Evolutionary conservation across 1,139 yeast genomes (phyloP), one percentile per base, ranked within the genome.

Genomic region (Magnusiomyces suaveolens): DNA sequence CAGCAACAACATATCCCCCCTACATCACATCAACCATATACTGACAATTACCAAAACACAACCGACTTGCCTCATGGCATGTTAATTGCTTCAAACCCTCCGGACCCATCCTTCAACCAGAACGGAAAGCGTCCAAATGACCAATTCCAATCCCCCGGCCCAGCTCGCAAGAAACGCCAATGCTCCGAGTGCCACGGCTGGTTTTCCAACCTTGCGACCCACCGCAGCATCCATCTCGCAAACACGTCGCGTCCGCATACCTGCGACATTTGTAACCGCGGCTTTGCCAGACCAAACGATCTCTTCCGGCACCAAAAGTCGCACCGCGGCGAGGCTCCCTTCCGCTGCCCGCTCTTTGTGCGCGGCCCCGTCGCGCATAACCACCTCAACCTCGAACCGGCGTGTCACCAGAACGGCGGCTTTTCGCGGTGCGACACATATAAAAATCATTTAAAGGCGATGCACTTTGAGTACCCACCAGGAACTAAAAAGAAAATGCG

Each of bases 341-440:
- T 66, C 62, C 56, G 63, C 41, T 69, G 73, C 56, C 73, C 73
- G 10, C 62, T 64, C 52, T 64, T 60, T 43, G 36, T 51, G 21
- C 26, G 51, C 29, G 56, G 43, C 43, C 33, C 43, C 48, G 41
- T 25, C 52, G 32, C 16, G 52, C 44, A 48, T 46, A 6, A 6
- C 44, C 50, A 33, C 38, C 41, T 38, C 57, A 44, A 29, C 41
- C 18, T 38, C 6, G 53, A 52, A 18, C 53, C 54, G 4, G 48
- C 51, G 8, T 87, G 96, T 66, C 96, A 89, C 67, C 79, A 80
- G 57, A 81, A 87, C 2, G 96, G 96, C 4, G 82, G 85, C 43
- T 89, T 89, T 64, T 81, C 89, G 20, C 77, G 97, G 50, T 86
- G 96, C 66, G 97, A 89, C 68, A 89, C 97, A 6, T 89, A 81